Evolutionary conservation across 164 flowering plant genomes (phyloP).

Genomic region (Kalanchoe fedtschenkoi): DNA sequence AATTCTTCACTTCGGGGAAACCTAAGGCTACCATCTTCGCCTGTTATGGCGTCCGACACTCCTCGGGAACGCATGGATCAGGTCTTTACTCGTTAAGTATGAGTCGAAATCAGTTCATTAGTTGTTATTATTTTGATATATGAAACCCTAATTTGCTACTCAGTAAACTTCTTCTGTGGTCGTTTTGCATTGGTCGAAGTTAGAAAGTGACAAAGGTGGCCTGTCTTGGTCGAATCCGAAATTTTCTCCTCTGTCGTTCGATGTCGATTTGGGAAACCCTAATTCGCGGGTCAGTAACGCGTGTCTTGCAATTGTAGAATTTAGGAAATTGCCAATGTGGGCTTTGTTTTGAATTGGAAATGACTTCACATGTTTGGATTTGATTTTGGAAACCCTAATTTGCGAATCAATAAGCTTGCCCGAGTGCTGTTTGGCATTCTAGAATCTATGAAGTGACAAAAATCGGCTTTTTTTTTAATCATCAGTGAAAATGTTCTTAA

Average conservation of each 20-base stretch:
- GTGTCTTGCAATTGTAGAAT: too few species aligned
- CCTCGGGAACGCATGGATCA: slow-evolving; percentile 26
- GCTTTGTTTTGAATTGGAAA: not conserved
- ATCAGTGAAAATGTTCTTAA: not conserved
- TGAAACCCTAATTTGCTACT: not conserved
- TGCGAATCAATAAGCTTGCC: too few species aligned
- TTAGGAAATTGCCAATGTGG: not conserved
- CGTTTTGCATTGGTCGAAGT: too few species aligned
- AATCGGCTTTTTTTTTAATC: too few species aligned
- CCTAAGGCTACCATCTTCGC: not conserved
- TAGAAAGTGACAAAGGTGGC: not conserved
- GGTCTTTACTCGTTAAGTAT: slow-evolving; percentile 10
- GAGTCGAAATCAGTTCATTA: not conserved
- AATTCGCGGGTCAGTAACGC: not conserved
- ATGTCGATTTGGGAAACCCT: not conserved
- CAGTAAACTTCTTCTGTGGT: not conserved
- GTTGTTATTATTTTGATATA: not conserved
- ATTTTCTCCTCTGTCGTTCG: too few species aligned
- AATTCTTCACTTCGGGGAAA: not conserved
- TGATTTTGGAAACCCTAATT: too few species aligned
- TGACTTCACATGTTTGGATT: too few species aligned
- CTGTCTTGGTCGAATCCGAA: too few species aligned
- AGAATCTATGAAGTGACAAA: too few species aligned
- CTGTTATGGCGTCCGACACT: slow-evolving; percentile 24
- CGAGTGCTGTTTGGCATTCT: too few species aligned